phyloP scores from a whole-genome alignment of 257 asterid genomes.

The Solanum sejunctum region DNA sequence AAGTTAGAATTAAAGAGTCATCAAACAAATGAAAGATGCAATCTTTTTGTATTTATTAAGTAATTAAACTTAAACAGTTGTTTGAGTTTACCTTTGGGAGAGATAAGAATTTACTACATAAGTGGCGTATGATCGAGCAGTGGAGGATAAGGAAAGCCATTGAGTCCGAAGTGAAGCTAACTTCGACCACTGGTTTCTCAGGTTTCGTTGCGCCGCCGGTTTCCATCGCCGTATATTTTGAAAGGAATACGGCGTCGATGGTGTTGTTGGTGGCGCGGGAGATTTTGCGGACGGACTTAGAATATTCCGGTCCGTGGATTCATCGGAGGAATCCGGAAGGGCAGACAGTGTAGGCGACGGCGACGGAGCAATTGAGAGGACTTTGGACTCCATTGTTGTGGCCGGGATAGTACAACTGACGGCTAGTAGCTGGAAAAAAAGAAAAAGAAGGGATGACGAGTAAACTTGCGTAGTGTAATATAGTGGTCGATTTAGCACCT shows the following conservation, averaged over 20 bases:
- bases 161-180: conserved; percentile 44
- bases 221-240: conserved; percentile 56
- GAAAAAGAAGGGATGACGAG: neutral
- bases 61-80: neutral
- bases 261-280: conserved; percentile 7
- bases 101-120: conserved; percentile 62
- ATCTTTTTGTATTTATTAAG: neutral
- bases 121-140: conserved; percentile 69
- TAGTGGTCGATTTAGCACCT: neutral
- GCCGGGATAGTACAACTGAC: neutral
- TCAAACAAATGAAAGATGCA: neutral
- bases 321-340: neutral
- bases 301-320: neutral
- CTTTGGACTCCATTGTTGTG: neutral
- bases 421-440: neutral
- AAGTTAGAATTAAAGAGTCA: neutral
- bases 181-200: conserved; percentile 83
- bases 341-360: neutral
- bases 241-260: conserved; percentile 18
- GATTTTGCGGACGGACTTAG: neutral
- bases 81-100: conserved; percentile 40
- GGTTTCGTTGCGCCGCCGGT: conserved; percentile 76
- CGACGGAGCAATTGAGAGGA: neutral
- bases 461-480: neutral
- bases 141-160: conserved; percentile 50